These are phyloP conservation scores for Fragaria ananassa DNA, from an alignment of 306 rosid genomes.

Conservation along the genomic window DNA sequence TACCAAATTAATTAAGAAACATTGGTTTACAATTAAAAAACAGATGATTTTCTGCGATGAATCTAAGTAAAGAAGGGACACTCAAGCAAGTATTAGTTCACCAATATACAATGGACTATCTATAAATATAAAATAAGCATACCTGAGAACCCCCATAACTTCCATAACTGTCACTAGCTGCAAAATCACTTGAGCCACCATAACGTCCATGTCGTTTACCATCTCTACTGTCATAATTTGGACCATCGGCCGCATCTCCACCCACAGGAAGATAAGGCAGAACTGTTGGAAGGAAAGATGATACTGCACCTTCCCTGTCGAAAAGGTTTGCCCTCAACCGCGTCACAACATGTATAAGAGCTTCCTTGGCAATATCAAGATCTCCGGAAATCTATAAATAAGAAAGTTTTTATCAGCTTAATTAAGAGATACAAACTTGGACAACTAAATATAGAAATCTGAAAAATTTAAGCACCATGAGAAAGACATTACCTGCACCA, in stretches of 20 bases:
- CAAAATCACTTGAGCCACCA: conserved; percentile 74
- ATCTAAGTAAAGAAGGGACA: background rate
- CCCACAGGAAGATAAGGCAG: conserved; percentile 84
- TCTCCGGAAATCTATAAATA: conserved; percentile 78
- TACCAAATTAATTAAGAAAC: background rate
- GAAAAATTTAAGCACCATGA: background rate
- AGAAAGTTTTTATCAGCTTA: conserved; percentile 18
- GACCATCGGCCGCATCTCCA: conserved; percentile 61
- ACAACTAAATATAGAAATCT: conserved; percentile 8
- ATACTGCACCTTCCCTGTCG: conserved; percentile 87
- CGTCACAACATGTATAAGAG: conserved; percentile 87
- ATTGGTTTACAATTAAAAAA: background rate
- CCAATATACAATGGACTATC: background rate
- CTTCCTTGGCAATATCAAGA: conserved; percentile 91
- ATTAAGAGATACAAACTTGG: background rate
- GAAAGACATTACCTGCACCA: conserved; percentile 81
- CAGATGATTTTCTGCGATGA: background rate
- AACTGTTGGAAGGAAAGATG: conserved; percentile 60
- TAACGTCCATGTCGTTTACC: conserved; percentile 79
- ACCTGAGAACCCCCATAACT: conserved; percentile 92
- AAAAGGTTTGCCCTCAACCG: conserved; percentile 87
- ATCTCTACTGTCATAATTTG: conserved; percentile 78
- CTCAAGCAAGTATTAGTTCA: background rate
- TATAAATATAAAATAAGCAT: conserved; percentile 6
- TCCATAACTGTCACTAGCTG: conserved; percentile 63